These are phyloP conservation scores for Wickerhamomyces hampshirensis DNA, from an alignment of 805 yeast genomes.

Conservation along the genomic window DNA sequence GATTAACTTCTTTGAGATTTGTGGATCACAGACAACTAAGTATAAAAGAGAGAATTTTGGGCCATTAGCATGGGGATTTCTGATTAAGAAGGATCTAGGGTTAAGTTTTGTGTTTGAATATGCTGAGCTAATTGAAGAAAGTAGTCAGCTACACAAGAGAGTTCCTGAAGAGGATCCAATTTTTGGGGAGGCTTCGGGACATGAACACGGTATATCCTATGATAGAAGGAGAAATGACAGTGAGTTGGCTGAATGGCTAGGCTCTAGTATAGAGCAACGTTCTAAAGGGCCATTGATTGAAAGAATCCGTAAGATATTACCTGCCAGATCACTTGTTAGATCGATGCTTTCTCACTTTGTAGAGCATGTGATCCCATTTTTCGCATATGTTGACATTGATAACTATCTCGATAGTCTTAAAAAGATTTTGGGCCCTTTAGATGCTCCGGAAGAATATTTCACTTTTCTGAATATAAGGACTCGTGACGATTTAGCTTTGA, in stretches of 20 bases:
- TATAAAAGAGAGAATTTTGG: conserved; percentile 2
- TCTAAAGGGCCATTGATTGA: conserved; percentile 1
- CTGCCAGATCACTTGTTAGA: background rate
- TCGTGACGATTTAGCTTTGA: conserved; percentile 3
- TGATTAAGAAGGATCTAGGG: conserved; percentile 6
- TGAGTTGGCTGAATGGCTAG: background rate
- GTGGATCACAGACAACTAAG: background rate
- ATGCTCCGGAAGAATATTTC: conserved; percentile 1
- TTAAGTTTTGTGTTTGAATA: conserved; percentile 7
- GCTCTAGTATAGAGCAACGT: background rate
- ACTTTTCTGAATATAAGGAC: background rate
- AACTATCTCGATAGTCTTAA: background rate
- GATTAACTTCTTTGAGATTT: conserved; percentile 5
- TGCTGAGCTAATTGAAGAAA: background rate
- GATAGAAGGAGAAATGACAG: conserved; percentile 1
- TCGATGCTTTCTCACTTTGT: background rate
- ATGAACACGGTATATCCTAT: conserved; percentile 1
- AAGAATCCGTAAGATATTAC: conserved; percentile 4
- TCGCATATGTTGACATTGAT: conserved; percentile 1
- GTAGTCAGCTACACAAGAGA: background rate
- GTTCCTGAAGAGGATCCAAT: background rate
- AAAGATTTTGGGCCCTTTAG: conserved; percentile 2
- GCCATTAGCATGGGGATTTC: conserved; percentile 6
- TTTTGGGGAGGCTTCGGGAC: conserved; percentile 6
- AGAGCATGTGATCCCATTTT: conserved; percentile 2